Evolutionary conservation across 1,139 yeast genomes (phyloP), one percentile per base, ranked within the genome.

Genomic region (Entelexis paramagnoliae): DNA sequence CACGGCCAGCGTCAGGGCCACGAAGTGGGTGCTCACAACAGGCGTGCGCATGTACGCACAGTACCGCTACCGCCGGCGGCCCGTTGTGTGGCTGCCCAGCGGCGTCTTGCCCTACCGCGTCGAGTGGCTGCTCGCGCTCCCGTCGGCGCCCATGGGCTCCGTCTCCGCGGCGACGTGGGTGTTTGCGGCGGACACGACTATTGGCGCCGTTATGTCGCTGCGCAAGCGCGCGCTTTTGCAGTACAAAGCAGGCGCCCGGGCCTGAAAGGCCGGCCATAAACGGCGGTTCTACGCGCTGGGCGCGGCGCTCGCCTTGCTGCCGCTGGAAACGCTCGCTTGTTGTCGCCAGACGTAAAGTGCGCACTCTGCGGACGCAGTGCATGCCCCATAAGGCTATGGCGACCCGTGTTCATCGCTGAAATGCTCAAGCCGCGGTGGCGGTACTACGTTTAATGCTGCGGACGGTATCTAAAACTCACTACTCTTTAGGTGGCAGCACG

Each of bases 31-130:
- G 11, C 49, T 58, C 2, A 66, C 73, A 1, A 57, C 64, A 2
- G 74, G 74, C n/a, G 22, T 61, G 36, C 65, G 64, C 46, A 72
- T 81, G 73, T 62, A 70, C 41, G 66, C 77, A 47, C 73, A 84
- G 55, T 59, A 79, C 35, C 74, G 77, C 71, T 81, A 75, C 66
- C 68, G 91, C 51, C 77, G 78, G 59, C 60, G 68, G 0, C 77
- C 80, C 1, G 74, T 85, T 48, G 76, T 83, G 55, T 80, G 78
- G 69, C 66, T 84, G 17, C 85, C 88, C 0, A 64, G 66, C 4
- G 77, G 79, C 1, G 70, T 75, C 11, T 70, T 84, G 41, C 94
- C 94, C 0, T 63, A 69, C 56, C 66, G 69, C 41, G 60, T 81
- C 5, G 82, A 80, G 60, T 76, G 81, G 76, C 55, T 72, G 14